Base-by-base conservation (phyloP, 202 grass and related monocot species). In the Panicum virgatum region DNA sequence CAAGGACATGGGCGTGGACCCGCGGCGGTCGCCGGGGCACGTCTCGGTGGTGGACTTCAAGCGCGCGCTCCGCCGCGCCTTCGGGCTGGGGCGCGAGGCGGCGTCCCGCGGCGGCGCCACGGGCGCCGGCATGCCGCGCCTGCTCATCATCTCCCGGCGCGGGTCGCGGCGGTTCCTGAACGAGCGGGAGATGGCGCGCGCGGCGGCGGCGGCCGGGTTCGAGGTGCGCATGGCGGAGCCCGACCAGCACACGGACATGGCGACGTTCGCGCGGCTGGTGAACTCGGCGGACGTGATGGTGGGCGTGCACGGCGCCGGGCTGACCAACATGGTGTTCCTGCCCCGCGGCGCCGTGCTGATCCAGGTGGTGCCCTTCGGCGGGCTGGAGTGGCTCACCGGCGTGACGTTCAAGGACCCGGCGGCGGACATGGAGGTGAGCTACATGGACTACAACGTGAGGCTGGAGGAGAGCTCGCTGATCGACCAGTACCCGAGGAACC, bases 291-390 rank as follows among this genome's bases (percentile, higher is more conserved):
- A 96, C 81, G 93, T 92, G 16, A 92, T 96, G 77, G 38, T 96
- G 2, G 93, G 88, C 19, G 93, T 96, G 59, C 90, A 96, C 60
- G 93, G 93, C 37, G 93, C 93, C 0, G 93, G 93, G 29, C 83
- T 96, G 2, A 96, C 93, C 48, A 96, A 96, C 85, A 96, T 96
- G 86, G 86, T 96, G 76, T 96, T 92, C 80, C 82, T 92, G 15
- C 93, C 93, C 5, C 69, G 65, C 0, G 86, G 88, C 20, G 87
- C 90, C 8, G 88, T 96, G 57, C 87, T 96, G 10, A 84, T 96
- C 72, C 93, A 96, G 87, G 90, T 96, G 71, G 85, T 96, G 72
- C 93, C 93, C 5, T 90, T 90, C 23, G 93, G 90, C 7, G 90
- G 88, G 4, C 87, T 96, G 1, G 82, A 96, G 75, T 86, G 90